A percentile compares a stretch with the other conserved stretches of the same genome.
These are phyloP conservation scores for Pezicula radicicola DNA, from an alignment of 2,329 filamentous ascomycete genomes.

Conservation along the genomic window DNA sequence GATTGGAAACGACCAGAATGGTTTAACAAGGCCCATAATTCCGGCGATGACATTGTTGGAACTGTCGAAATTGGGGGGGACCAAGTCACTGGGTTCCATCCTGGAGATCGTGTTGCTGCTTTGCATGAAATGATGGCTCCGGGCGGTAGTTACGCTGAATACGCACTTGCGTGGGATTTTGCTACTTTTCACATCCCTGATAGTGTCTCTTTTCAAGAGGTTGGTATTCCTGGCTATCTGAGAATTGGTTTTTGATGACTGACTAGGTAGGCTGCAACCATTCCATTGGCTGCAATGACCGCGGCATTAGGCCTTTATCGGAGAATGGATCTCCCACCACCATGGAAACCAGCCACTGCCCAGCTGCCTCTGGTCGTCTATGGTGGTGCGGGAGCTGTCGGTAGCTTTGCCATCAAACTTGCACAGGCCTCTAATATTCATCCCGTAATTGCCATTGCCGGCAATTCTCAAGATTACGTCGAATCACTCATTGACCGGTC, in stretches of 20 bases:
- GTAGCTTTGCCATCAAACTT: constrained; percentile 52
- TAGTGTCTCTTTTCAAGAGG: constrained; percentile 4
- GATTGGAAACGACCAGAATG: constrained; percentile 6
- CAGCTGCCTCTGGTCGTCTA: constrained; percentile 38
- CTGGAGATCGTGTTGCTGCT: constrained; percentile 42
- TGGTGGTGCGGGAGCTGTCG: constrained; percentile 47
- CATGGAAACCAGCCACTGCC: too few relatives aligned
- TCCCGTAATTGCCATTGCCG: constrained; percentile 53
- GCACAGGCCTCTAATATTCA: constrained; percentile 39
- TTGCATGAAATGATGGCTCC: constrained; percentile 47
- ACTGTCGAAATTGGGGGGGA: constrained; percentile 44
- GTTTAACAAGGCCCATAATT: constrained; percentile 3
- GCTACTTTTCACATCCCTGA: constrained; percentile 42
- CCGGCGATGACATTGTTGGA: constrained; percentile 24
- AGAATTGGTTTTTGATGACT: too few relatives aligned
- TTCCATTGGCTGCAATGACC: too few relatives aligned
- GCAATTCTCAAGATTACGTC: constrained; percentile 42
- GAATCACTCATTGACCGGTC: constrained; percentile 40
- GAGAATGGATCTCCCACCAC: too few relatives aligned
- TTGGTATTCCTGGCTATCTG: too few relatives aligned
- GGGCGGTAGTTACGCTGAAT: constrained; percentile 55
- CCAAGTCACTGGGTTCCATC: constrained; percentile 35
- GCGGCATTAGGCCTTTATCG: too few relatives aligned
- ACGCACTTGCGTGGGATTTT: constrained; percentile 49
- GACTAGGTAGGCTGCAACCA: too few relatives aligned